A percentile compares a stretch with the other conserved stretches of the same genome.
These are phyloP conservation scores for Eucalyptus tenuipes DNA, from an alignment of 345 rosid genomes.

Conservation along the genomic window DNA sequence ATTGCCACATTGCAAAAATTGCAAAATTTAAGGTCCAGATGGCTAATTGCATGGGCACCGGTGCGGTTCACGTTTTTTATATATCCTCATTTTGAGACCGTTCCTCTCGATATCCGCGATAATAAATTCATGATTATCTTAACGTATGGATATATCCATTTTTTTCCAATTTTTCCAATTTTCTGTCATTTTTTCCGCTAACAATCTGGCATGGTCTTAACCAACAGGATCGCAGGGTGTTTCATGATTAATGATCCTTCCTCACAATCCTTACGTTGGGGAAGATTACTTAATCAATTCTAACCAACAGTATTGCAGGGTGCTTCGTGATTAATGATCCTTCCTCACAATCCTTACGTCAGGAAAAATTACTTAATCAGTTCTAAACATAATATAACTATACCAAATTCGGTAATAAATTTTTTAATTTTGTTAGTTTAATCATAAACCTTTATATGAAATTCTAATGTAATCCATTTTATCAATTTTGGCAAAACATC, in stretches of 20 bases:
- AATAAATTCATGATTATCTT: background rate
- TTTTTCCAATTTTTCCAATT: background rate
- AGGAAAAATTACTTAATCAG: no score
- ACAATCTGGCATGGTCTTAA: background rate
- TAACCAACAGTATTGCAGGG: background rate
- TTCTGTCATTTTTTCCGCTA: background rate
- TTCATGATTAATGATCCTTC: background rate
- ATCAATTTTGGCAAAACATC: no score
- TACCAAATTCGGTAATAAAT: accelerated
- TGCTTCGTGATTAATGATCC: background rate
- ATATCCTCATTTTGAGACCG: background rate
- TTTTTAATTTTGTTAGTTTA: no score
- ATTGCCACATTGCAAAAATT: background rate
- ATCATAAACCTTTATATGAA: accelerated
- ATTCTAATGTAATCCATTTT: background rate
- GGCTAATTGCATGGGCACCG: background rate
- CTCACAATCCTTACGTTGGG: background rate
- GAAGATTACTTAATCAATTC: no score
- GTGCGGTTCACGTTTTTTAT: background rate
- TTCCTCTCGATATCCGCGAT: background rate
- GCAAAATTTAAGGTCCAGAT: background rate
- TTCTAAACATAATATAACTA: background rate
- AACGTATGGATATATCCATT: background rate
- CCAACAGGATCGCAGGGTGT: background rate
- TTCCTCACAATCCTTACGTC: background rate